Conservation (phyloP, 2,329 filamentous ascomycete species). For the Diaporthe amygdali region DNA sequence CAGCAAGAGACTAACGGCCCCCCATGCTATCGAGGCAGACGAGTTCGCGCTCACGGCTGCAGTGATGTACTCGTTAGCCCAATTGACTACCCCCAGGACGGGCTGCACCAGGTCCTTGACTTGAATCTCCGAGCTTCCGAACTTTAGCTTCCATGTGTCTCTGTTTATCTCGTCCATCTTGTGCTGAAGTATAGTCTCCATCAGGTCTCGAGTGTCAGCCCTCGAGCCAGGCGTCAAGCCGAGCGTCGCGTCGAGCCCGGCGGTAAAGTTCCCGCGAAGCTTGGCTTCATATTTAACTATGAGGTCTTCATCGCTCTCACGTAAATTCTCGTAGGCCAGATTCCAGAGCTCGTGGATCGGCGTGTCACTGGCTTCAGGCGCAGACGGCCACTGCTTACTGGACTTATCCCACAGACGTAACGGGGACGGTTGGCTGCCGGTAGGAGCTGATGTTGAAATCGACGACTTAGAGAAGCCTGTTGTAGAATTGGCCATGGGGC, state of each 20-base stretch:
- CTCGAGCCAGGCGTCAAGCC: neutral
- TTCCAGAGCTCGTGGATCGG: neutral
- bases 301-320: neutral
- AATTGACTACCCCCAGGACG: slow-evolving; percentile 24
- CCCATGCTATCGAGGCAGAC: slow-evolving; percentile 27
- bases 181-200: neutral
- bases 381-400: no score
- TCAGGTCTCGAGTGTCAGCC: neutral
- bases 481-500: no score
- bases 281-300: neutral
- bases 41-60: slow-evolving; percentile 20
- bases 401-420: no score
- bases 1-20: slow-evolving; percentile 24
- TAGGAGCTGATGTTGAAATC: no score
- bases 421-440: no score
- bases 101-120: slow-evolving; percentile 26
- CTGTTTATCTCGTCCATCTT: slow-evolving; percentile 5
- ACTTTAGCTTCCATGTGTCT: slow-evolving; percentile 22
- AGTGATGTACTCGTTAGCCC: slow-evolving; percentile 26
- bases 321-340: neutral
- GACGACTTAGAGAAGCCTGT: no score
- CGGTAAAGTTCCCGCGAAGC: neutral
- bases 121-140: slow-evolving; percentile 19
- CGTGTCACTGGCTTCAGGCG: neutral
- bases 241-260: neutral